These are phyloP conservation scores for Claviceps pazoutovae DNA, from an alignment of 2,329 filamentous ascomycete genomes.

Conservation along the genomic window DNA sequence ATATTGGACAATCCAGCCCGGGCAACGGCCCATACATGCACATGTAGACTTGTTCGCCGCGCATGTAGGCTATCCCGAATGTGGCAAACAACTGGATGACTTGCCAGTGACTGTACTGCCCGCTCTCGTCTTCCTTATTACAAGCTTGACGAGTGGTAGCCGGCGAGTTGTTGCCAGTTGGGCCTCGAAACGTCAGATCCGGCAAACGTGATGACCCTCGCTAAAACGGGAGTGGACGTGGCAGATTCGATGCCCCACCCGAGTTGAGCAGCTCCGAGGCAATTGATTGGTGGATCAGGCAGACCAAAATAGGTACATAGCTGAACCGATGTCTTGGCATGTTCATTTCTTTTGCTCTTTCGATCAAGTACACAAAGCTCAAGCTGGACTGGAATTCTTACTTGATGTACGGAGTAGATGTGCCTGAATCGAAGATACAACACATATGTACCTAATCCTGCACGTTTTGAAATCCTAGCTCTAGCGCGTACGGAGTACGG, in stretches of 20 bases:
- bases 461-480: too few relatives aligned
- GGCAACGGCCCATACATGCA: slow-evolving; percentile 13
- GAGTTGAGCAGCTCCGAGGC: neutral
- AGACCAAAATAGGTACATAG: neutral
- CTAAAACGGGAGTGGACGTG: slow-evolving; percentile 2
- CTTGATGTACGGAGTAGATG: too few relatives aligned
- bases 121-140: neutral
- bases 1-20: slow-evolving; percentile 37
- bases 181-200: neutral
- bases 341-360: too few relatives aligned
- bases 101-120: too few relatives aligned
- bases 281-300: neutral
- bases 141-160: neutral
- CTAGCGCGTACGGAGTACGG: too few relatives aligned
- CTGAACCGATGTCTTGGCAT: neutral
- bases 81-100: neutral
- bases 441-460: too few relatives aligned
- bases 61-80: slow-evolving; percentile 13
- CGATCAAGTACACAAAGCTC: too few relatives aligned
- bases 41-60: slow-evolving; percentile 10
- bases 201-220: neutral
- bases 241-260: slow-evolving; percentile 3
- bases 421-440: too few relatives aligned
- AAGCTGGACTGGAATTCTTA: too few relatives aligned
- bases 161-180: neutral